phyloP scores from a whole-genome alignment of 1,139 yeast species.

The Geotrichum siamense region DNA sequence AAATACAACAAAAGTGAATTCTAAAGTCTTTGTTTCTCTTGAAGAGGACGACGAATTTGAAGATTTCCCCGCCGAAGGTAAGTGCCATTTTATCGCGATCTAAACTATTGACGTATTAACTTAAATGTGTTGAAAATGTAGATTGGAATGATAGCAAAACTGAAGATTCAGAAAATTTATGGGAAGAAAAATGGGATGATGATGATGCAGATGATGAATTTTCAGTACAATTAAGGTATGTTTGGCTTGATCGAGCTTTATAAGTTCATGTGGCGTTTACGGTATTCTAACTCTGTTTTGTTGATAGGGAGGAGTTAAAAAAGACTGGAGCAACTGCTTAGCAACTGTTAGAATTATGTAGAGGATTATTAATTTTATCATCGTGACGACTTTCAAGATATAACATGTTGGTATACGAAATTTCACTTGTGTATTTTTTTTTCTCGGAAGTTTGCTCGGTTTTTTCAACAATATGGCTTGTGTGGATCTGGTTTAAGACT shows the following conservation, averaged over 20 bases:
- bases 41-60: constrained; percentile 95
- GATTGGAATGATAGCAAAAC: constrained; percentile 47
- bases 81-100: constrained; percentile 31
- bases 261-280: no score
- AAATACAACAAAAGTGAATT: background rate
- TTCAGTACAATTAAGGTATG: constrained; percentile 56
- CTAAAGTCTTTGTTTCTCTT: constrained; percentile 45
- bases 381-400: no score
- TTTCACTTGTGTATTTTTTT: no score
- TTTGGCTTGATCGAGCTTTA: no score
- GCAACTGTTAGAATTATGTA: no score
- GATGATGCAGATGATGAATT: constrained; percentile 82
- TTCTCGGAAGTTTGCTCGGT: no score
- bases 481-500: no score
- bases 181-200: constrained; percentile 98
- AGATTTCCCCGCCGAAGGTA: constrained; percentile 83
- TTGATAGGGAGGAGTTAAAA: constrained; percentile 26
- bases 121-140: constrained; percentile 17
- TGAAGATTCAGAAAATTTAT: constrained; percentile 47
- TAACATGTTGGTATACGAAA: no score
- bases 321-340: no score
- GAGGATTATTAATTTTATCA: no score
- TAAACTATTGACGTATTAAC: background rate
- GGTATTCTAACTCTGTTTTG: background rate
- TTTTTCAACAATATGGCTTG: no score